Conservation (phyloP, 1,139 yeast genomes). For the Wickerhamomyces sp. region DNA sequence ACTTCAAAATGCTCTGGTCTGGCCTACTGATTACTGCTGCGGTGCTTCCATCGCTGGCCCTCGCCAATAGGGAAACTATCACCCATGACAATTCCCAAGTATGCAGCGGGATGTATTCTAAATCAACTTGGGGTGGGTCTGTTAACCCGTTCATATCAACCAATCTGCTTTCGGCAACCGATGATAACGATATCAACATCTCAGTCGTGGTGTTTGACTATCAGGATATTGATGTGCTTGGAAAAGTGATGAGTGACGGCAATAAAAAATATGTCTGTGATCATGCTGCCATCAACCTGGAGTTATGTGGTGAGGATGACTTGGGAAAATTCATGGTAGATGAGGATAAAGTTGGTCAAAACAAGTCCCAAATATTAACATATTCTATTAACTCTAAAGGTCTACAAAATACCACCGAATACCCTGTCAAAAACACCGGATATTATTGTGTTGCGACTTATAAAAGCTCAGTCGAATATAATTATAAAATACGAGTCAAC, state of each 20-base stretch:
- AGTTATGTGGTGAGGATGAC: slow-evolving; percentile 51
- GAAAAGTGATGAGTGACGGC: slow-evolving; percentile 35
- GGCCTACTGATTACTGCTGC: neutral
- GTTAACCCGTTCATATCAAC: slow-evolving; percentile 58
- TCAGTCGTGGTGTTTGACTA: slow-evolving; percentile 80
- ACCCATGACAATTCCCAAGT: slow-evolving; percentile 52
- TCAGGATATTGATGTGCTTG: slow-evolving; percentile 68
- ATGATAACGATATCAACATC: slow-evolving; percentile 37
- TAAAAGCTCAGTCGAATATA: slow-evolving; percentile 31
- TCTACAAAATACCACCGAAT: slow-evolving; percentile 55
- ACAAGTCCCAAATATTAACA: slow-evolving; percentile 55
- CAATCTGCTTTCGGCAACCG: slow-evolving; percentile 35
- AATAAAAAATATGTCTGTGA: slow-evolving; percentile 68
- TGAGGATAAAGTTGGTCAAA: slow-evolving; percentile 31
- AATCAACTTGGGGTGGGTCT: slow-evolving; percentile 83
- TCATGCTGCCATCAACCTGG: slow-evolving; percentile 54
- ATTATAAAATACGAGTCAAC: slow-evolving; percentile 61
- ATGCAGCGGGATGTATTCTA: slow-evolving; percentile 88
- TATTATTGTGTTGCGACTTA: slow-evolving; percentile 86
- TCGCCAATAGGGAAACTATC: slow-evolving; percentile 48
- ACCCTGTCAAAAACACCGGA: slow-evolving; percentile 71
- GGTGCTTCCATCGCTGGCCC: slow-evolving; percentile 7
- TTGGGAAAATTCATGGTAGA: slow-evolving; percentile 59
- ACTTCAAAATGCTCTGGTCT: neutral
- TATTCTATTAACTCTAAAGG: slow-evolving; percentile 54